Evolutionary conservation across 345 rosid species (phyloP), one percentile per base, ranked within the genome.

Genomic region (Carallia brachiata): DNA sequence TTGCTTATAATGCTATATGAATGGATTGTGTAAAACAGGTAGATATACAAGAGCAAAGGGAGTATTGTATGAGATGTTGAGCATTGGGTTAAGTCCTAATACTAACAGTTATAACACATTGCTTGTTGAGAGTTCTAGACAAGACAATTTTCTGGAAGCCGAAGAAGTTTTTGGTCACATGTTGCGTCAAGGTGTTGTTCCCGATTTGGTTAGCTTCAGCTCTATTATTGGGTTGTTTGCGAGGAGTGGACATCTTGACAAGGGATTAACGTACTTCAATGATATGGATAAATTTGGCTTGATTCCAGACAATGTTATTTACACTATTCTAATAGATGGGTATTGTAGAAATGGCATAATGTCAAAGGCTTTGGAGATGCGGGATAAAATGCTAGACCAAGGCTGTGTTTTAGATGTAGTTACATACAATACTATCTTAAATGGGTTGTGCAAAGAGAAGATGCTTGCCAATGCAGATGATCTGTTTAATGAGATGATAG

Each of bases 341-440:
- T 84, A 83, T 68, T 90, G 90, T 70, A 89, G 76, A 73, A 82
- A 76, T 71, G 89, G 93, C 32, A 70, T 73, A 47, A 69, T 87
- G 66, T 66, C 66, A 6, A 88, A 85, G 78, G 96, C 93, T 66
- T 72, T 93, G 81, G 81, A 71, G 73, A 70, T 85, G 68, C 78
- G 93, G 70, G 84, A 88, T 77, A 88, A 88, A 73, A 93, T 89
- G 93, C 68, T 86, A 39, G 80, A 70, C 70, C 87, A 81, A 65
- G 93, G 98, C 65, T 89, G 93, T 70, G 36, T 67, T 36, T 53
- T 93, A 86, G 97, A 93, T 81, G 87, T 88, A 54, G 84, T 93
- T 78, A 79, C 97, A 1, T 90, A 83, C 75, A 93, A 93, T 61
- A 66, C 89, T 52, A 79, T 90, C 67, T 78, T 93, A 70, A 81